Evolutionary conservation across 2,329 filamentous ascomycete genomes (phyloP), one percentile per base, ranked within the genome.

Genomic region (Epichloe gansuensis): DNA sequence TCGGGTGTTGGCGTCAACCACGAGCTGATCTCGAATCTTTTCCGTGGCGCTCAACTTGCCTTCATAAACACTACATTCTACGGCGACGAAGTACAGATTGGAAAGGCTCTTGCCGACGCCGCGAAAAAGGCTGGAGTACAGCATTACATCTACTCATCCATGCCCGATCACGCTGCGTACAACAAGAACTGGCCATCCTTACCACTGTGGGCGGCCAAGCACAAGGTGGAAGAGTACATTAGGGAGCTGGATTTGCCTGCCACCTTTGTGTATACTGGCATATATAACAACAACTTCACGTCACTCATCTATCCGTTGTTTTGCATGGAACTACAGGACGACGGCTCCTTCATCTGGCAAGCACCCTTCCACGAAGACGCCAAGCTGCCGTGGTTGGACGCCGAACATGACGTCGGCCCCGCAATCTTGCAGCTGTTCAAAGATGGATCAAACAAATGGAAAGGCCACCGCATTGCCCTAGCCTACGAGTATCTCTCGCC

Each of bases 251-350:
- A 83, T 9, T 75, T 96, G 11, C 88, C 88, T 0, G 83, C 90
- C 1, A 97, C 91, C 0, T 97, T 95, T 67, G 84, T 96, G 58
- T 96, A 96, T 68, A 89, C 90, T 9, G 93, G 91, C 54, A 96
- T 96, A 61, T 98, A 97, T 75, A 95, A 97, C 75, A 97, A 97
- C 71, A 97, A 98, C 67, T 98, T 97, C 70, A 97, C 91, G 34
- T 93, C 87, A 46, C 76, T 96, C 35, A 82, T 82, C 1, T 97
- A 95, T 64, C 93, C 93, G 1, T 76, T 97, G 4, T 97, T 97
- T 72, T 93, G 90, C 70, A 95, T 96, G 86, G 89, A 94, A 57
- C 73, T 95, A 46, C 83, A 89, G 67, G 68, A 75, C 1, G 89
- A 96, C 61, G 89, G 88, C 17, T 89, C 86, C 51, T 96, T 96